phyloP scores from a whole-genome alignment of 2,329 filamentous ascomycete genomes.

The Podosphaera fusca region DNA sequence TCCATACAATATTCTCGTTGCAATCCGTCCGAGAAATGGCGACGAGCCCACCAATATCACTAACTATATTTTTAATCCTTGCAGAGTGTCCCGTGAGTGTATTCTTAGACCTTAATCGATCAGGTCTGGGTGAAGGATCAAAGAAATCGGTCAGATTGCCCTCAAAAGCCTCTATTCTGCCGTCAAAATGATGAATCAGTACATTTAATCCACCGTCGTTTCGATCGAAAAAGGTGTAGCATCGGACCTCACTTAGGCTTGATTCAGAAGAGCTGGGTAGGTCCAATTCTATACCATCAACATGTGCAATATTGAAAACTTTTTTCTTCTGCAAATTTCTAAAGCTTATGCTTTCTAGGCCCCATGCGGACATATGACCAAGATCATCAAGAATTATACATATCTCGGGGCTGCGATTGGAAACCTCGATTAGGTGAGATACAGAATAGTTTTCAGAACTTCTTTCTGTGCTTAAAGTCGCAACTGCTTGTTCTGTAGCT shows the following conservation, averaged over 20 bases:
- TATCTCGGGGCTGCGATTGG: constrained; percentile 67
- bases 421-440: constrained; percentile 66
- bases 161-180: constrained; percentile 61
- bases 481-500: constrained; percentile 55
- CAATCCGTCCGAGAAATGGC: constrained; percentile 59
- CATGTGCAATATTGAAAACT: constrained; percentile 70
- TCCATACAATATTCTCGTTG: constrained; percentile 69
- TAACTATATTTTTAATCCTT: constrained; percentile 63
- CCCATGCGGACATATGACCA: constrained; percentile 81
- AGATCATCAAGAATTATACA: constrained; percentile 66
- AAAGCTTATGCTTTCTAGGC: constrained; percentile 62
- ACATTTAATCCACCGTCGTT: constrained; percentile 43
- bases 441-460: constrained; percentile 43
- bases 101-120: constrained; percentile 36
- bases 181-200: constrained; percentile 66
- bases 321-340: constrained; percentile 40
- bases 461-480: constrained; percentile 26
- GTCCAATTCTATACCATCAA: constrained; percentile 33
- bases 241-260: constrained; percentile 33
- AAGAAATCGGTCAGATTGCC: constrained; percentile 59
- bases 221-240: constrained; percentile 49
- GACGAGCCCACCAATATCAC: constrained; percentile 59
- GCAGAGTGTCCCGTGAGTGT: constrained; percentile 70
- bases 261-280: constrained; percentile 7
- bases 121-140: constrained; percentile 38